Evolutionary conservation across 2,329 filamentous ascomycete genomes (phyloP), one percentile per base, ranked within the genome.

Genomic region (Incumbomyces delicatus): DNA sequence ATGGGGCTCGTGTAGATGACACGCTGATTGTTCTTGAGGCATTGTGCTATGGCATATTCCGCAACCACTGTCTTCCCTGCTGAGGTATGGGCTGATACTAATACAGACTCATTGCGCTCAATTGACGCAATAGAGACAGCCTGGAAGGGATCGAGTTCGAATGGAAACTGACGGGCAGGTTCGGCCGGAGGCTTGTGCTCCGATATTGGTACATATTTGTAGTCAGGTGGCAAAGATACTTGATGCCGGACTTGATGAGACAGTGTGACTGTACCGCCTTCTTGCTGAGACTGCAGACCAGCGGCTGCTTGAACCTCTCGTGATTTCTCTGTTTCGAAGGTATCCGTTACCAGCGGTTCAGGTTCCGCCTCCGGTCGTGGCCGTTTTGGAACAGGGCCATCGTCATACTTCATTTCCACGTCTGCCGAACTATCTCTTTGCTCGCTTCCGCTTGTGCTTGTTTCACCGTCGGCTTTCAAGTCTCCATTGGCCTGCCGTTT

Each of bases 1-100:
- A 98, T 98, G 1, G 92, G 92, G 75, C 89, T 95, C 7, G 92
- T 98, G 69, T 98, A 98, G 65, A 98, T 98, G 59, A 98, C 90
- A 63, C 92, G 80, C 71, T 98, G 92, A 68, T 96, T 96, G 64
- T 88, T 86, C 74, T 92, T 94, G 64, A 98, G 74, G 65, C 92
- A 94, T 61, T 98, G 92, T 13, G 94, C 92, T 63, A 98, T 94
- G 16, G 92, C 94, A 63, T 98, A 98, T 66, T 98, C 92, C 53
- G 92, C 92, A 37, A 96, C 89, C 6, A 98, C 94, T 0, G 92
- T 98, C 70, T 98, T 98, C 68, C 92, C 92, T 32, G 92, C 92
- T 74, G 85, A 92, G 6, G 92, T 98, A 68, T 98, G 92, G 44
- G 92, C 92, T 13, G 94, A 96, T 2, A 98, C 92, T 41, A 98